Conservation (phyloP, 192 early-diverging fungal species). For the Obelidium mucronatum region DNA sequence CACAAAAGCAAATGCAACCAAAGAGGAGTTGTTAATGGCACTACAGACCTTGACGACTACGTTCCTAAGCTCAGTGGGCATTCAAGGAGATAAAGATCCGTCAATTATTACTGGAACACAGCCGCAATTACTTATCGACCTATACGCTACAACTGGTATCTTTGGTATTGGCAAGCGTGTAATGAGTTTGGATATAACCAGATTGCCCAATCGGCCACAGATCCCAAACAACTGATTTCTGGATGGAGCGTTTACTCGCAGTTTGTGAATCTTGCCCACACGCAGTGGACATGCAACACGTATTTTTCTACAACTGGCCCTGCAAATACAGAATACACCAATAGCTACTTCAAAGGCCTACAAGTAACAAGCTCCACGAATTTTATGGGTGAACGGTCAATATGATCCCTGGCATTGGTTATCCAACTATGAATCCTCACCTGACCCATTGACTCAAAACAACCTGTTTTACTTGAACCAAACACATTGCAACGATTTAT, state of each 20-base stretch:
- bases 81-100: not conserved
- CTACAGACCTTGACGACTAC: not conserved
- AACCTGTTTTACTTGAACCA: constrained; percentile 10
- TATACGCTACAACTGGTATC: not conserved
- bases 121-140: not conserved
- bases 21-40: not conserved
- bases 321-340: not conserved
- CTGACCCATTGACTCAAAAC: not conserved
- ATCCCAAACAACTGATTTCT: not conserved
- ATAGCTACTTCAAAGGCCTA: not conserved
- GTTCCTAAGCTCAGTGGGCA: not conserved
- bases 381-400: constrained; percentile 31
- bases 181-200: constrained; percentile 33
- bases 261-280: not conserved
- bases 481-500: constrained; percentile 33
- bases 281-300: not conserved
- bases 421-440: constrained; percentile 21
- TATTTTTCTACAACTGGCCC: not conserved
- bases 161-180: constrained; percentile 26
- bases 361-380: not conserved
- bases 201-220: not conserved
- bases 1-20: not conserved
- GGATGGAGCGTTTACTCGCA: constrained; percentile 30
- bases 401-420: constrained; percentile 35
- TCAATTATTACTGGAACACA: not conserved